These are phyloP conservation scores for Rhexocercosporidium sp. DNA, from an alignment of 2,329 filamentous ascomycete species.

Conservation along the genomic window DNA sequence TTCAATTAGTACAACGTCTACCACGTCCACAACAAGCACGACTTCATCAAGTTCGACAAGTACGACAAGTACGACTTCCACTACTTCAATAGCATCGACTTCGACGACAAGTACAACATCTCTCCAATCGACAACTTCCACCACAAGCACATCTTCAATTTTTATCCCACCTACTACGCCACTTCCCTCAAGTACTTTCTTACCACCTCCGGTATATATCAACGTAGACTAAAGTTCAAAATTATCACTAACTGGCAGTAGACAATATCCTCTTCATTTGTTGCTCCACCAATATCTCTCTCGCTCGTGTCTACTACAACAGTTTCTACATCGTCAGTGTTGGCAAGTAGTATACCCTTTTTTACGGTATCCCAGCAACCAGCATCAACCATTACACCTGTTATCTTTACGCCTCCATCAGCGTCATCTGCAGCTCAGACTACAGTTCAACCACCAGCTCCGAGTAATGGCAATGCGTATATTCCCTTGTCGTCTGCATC, in stretches of 20 bases:
- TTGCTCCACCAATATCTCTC: neutral
- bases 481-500: neutral
- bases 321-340: neutral
- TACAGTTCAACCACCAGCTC: neutral
- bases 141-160: neutral
- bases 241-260: neutral
- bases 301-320: neutral
- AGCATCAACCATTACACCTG: neutral
- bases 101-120: neutral
- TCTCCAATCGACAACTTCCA: neutral
- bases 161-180: neutral
- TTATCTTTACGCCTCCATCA: neutral
- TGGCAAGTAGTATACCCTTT: neutral
- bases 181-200: neutral
- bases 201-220: neutral
- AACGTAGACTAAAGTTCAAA: neutral
- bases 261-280: neutral
- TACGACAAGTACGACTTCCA: neutral
- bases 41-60: neutral
- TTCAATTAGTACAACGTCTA: neutral
- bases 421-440: neutral
- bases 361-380: neutral
- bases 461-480: neutral
- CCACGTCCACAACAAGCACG: neutral
- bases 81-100: neutral